These are phyloP conservation scores for Cystofilobasidium ferigula DNA, from an alignment of 768 basidiomycete species.

Conservation along the genomic window DNA sequence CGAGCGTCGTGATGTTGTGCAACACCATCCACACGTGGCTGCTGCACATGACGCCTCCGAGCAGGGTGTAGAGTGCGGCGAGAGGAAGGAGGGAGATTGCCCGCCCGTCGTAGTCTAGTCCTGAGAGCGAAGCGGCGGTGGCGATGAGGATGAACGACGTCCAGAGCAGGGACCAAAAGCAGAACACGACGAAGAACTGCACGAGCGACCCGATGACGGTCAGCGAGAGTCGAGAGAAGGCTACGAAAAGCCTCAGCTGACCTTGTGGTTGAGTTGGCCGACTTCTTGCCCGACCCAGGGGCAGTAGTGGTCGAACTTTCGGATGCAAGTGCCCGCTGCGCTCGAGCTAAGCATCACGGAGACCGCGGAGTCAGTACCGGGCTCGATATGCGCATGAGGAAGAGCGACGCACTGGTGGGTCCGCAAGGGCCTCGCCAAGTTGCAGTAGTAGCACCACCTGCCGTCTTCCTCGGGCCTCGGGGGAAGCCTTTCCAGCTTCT, in stretches of 20 bases:
- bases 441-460: slow-evolving; percentile 18
- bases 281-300: slow-evolving; percentile 12
- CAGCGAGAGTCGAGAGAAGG: neutral
- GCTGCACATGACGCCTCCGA: neutral
- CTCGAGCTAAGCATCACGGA: neutral
- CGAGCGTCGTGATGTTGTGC: slow-evolving; percentile 21
- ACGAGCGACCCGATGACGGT: neutral
- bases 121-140: neutral
- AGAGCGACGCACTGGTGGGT: slow-evolving; percentile 21
- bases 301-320: slow-evolving; percentile 3
- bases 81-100: slow-evolving; percentile 16
- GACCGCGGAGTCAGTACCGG: neutral
- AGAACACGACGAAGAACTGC: slow-evolving; percentile 16
- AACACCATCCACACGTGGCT: slow-evolving; percentile 8
- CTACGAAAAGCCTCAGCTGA: neutral
- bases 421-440: slow-evolving; percentile 4
- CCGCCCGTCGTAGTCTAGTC: slow-evolving; percentile 3
- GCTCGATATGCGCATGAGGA: no score
- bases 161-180: slow-evolving; percentile 10
- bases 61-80: slow-evolving; percentile 15
- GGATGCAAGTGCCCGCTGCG: neutral
- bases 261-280: slow-evolving; percentile 20
- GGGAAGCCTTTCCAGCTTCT: slow-evolving; percentile 8
- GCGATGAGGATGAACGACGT: slow-evolving; percentile 18
- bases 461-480: slow-evolving; percentile 4